These are phyloP conservation scores for Panaeolus papilionaceus DNA, from an alignment of 768 basidiomycete species.

Conservation along the genomic window DNA sequence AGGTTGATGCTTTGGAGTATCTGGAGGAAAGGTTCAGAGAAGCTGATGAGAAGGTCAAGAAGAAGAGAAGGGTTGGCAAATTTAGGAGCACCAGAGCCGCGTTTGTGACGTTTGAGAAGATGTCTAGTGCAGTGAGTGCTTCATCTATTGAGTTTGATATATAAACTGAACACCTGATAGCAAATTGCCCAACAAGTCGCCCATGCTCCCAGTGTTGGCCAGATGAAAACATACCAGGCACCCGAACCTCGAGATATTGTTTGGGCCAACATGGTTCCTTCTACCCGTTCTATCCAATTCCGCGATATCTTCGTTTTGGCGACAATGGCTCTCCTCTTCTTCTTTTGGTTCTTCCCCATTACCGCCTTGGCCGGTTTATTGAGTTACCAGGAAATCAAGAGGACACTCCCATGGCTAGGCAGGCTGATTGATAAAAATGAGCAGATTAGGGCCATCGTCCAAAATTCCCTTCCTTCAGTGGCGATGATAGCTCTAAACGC, in stretches of 20 bases:
- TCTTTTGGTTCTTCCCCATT: conserved; percentile 94
- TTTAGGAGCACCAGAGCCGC: conserved; percentile 86
- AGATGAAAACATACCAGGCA: conserved; percentile 74
- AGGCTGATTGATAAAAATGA: conserved; percentile 82
- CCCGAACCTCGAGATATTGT: conserved; percentile 97
- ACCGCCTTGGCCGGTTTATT: conserved; percentile 85
- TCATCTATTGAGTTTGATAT: conserved; percentile 4
- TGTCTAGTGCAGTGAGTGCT: conserved; percentile 83
- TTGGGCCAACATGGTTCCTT: conserved; percentile 88
- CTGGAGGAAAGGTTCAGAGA: conserved; percentile 81
- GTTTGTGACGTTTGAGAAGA: conserved; percentile 96
- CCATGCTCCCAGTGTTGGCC: conserved; percentile 71
- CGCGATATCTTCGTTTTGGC: conserved; percentile 76
- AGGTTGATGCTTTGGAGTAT: conserved; percentile 90
- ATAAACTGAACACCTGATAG: conserved; percentile 36
- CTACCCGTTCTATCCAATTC: conserved; percentile 58
- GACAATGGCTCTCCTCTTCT: conserved; percentile 75
- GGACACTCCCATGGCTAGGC: conserved; percentile 87
- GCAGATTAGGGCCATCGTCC: conserved; percentile 84
- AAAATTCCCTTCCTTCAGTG: conserved; percentile 92
- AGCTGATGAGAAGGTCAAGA: conserved; percentile 84
- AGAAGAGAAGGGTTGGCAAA: conserved; percentile 69
- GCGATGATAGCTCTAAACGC: conserved; percentile 93
- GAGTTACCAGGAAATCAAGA: conserved; percentile 94
- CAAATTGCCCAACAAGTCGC: conserved; percentile 92